Conservation (phyloP, 2,329 filamentous ascomycete species). For the Aspergillus unguis region DNA sequence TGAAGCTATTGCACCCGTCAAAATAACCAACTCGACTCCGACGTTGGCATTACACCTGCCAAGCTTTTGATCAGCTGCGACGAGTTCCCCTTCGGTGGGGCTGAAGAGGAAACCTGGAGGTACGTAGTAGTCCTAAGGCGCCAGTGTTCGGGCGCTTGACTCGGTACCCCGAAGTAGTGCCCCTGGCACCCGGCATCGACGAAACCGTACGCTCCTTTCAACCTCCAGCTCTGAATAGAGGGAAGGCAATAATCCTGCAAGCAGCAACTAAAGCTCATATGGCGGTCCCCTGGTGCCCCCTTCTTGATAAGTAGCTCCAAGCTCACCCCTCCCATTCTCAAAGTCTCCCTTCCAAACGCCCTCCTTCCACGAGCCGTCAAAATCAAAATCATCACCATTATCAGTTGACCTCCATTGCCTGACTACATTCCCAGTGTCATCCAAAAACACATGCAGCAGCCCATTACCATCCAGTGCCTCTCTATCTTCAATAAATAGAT, state of each 20-base stretch:
- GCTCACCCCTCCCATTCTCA: not conserved
- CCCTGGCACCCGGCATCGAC: too few relatives aligned
- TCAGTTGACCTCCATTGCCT: not conserved
- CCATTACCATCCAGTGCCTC: not conserved
- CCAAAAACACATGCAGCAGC: constrained; percentile 3
- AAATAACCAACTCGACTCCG: not conserved
- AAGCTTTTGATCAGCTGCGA: not conserved
- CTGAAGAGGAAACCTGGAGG: not conserved
- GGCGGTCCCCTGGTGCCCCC: not conserved
- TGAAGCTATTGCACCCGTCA: not conserved
- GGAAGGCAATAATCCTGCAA: too few relatives aligned
- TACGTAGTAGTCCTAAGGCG: too few relatives aligned
- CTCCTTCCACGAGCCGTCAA: constrained; percentile 1
- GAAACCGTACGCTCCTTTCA: too few relatives aligned
- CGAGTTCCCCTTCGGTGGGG: not conserved
- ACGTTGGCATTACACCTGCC: not conserved
- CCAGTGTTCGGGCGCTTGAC: too few relatives aligned
- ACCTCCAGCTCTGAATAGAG: too few relatives aligned
- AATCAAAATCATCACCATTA: not conserved
- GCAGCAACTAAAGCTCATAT: not conserved
- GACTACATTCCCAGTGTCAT: constrained; percentile 5
- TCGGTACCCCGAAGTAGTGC: too few relatives aligned
- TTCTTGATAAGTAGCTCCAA: not conserved
- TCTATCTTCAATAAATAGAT: constrained; percentile 3
- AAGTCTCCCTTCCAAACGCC: not conserved